Evolutionary conservation across 2,329 filamentous ascomycete genomes (phyloP).

Genomic region (Monilinia fructigena): DNA sequence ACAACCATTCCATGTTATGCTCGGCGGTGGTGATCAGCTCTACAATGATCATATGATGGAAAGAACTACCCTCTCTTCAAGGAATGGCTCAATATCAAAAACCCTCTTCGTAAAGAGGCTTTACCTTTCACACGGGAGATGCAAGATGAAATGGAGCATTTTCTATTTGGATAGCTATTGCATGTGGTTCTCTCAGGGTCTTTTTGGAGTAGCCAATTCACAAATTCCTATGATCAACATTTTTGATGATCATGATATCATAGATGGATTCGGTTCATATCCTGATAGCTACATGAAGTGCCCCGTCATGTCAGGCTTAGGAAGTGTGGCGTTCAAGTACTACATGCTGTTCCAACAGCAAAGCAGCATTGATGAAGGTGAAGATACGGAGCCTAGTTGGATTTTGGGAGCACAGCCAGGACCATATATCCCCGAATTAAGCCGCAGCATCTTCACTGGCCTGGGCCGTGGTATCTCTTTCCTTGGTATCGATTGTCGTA

Average conservation of each 20-base stretch:
- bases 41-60: constrained; percentile 86
- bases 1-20: constrained; percentile 94
- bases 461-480: constrained; percentile 78
- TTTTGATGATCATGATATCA: constrained; percentile 92
- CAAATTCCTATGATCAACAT: constrained; percentile 99
- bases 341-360: constrained; percentile 99
- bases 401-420: constrained; percentile 75
- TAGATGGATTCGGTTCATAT: constrained; percentile 91
- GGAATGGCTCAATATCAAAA: constrained; percentile 80
- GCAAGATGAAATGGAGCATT: constrained; percentile 83
- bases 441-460: constrained; percentile 81
- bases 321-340: constrained; percentile 94
- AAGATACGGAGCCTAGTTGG: constrained; percentile 87
- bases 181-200: constrained; percentile 93
- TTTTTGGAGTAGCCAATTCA: constrained; percentile 87
- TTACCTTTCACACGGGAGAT: constrained; percentile 76
- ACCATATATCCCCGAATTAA: constrained; percentile 85
- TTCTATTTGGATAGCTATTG: constrained; percentile 89
- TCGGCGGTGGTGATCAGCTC: constrained; percentile 94
- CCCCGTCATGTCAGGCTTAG: constrained; percentile 84
- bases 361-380: constrained; percentile 75
- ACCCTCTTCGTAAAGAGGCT: constrained; percentile 74
- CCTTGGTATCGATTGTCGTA: constrained; percentile 85
- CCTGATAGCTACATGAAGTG: constrained; percentile 88
- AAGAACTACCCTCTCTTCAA: constrained; percentile 73